Conservation (phyloP, 2,329 filamentous ascomycete species). For the Periconia sp. region DNA sequence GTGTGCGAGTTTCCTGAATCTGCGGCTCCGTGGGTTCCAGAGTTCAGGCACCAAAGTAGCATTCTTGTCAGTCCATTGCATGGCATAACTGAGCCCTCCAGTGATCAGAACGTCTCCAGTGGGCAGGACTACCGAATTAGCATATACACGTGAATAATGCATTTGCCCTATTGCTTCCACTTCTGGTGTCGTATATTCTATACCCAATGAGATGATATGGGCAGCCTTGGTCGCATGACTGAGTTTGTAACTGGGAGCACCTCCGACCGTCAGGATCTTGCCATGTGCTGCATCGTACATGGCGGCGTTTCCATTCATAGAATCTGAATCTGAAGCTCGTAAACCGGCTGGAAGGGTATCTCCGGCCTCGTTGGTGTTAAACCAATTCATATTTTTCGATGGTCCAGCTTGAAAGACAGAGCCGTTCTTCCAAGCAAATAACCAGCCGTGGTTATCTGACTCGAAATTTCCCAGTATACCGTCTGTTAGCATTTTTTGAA, state of each 20-base stretch:
- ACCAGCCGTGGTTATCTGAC: conserved; percentile 58
- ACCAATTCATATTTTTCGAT: conserved; percentile 60
- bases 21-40: conserved; percentile 20
- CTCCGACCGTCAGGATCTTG: conserved; percentile 59
- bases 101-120: conserved; percentile 25
- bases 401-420: conserved; percentile 60
- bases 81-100: conserved; percentile 33
- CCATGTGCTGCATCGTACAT: conserved; percentile 60
- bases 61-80: conserved; percentile 10
- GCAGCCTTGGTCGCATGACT: conserved; percentile 39
- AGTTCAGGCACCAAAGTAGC: conserved; percentile 19
- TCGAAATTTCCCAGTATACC: conserved; percentile 49
- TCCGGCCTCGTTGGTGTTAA: conserved; percentile 49
- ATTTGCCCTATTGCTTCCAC: conserved; percentile 16
- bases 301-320: conserved; percentile 59
- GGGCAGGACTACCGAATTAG: conserved; percentile 21
- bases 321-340: conserved; percentile 48
- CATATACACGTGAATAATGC: conserved; percentile 15
- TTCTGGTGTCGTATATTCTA: conserved; percentile 10
- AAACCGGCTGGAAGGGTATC: conserved; percentile 45
- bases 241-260: conserved; percentile 47
- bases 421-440: conserved; percentile 53
- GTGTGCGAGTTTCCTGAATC: conserved; percentile 15
- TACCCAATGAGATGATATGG: conserved; percentile 18
- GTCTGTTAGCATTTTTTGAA: conserved; percentile 54